Evolutionary conservation across 108 stramenopile species (phyloP), one percentile per base, ranked within the genome.

Genomic region (Fistulifera solaris): DNA sequence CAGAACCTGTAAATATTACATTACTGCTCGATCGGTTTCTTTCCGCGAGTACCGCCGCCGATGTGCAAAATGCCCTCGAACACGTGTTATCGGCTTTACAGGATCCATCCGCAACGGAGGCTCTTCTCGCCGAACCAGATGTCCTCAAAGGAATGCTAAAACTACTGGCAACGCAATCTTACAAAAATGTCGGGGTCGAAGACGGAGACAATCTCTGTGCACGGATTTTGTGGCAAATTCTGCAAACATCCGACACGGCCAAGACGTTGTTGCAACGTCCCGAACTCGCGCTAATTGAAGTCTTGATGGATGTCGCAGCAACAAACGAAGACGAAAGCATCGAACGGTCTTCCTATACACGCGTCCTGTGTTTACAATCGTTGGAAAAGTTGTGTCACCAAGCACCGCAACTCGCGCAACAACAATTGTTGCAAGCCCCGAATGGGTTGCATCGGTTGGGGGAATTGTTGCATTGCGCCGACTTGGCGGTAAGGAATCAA

Each of bases 391-490:
- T 81, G 11, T 62, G 66, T 25, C 45, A 57, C 1, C 28, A 54
- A 14, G 65, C 54, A 50, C 69, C 76, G 11, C 61, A 56, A 24
- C 48, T 64, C 21, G 67, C 78, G 19, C 56, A 72, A 35, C 54
- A 63, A 18, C 80, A 84, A 56, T 72, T 82, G 53, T 68, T 88
- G 66, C 59, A 71, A 52, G 86, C 82, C 10, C 86, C 86, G 5
- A 83, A 88, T 65, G 86, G 81, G 14, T 58, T 88, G 18, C 76
- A 83, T 76, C 71, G 82, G 13, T 44, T 88, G 26, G 72, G 80
- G 13, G 82, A 83, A 56, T 42, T 80, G 24, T 59, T 89, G 51
- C 21, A 22, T 27, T 17, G 1, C 15, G 35, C 6, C 24, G 40
- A 60, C 25, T 19, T 45, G 44, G 25, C 24, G 8, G 77, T 89